These are phyloP conservation scores for Cercospora sp. DNA, from an alignment of 2,329 filamentous ascomycete genomes.

Conservation along the genomic window DNA sequence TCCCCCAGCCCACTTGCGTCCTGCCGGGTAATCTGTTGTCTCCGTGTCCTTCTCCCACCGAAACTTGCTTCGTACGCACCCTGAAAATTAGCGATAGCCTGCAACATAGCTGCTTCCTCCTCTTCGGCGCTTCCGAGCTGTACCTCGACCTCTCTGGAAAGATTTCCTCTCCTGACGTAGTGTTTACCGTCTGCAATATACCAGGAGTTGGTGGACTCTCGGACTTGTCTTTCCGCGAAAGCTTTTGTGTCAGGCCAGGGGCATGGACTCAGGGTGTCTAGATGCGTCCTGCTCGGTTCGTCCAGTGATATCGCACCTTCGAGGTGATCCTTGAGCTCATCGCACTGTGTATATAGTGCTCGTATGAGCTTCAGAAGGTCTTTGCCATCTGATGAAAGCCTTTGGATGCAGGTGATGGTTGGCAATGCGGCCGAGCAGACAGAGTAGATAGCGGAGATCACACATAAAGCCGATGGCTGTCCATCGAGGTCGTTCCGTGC, in stretches of 20 bases:
- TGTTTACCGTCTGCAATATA: conserved; percentile 46
- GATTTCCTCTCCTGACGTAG: conserved; percentile 49
- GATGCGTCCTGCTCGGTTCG: neutral
- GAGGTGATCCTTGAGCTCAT: conserved; percentile 8
- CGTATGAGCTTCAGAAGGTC: conserved; percentile 13
- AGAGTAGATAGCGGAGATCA: conserved; percentile 18
- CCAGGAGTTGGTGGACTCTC: conserved; percentile 51
- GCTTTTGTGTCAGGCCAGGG: conserved; percentile 29
- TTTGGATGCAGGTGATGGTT: conserved; percentile 20
- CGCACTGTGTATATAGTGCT: conserved; percentile 6
- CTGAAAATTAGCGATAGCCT: conserved; percentile 16
- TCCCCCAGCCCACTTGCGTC: conserved; percentile 4
- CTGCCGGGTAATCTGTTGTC: neutral
- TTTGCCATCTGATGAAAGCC: conserved; percentile 8
- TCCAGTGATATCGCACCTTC: neutral
- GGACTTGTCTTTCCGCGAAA: conserved; percentile 44
- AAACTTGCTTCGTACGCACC: conserved; percentile 15
- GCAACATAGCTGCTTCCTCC: conserved; percentile 11
- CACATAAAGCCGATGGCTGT: neutral
- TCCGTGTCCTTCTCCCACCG: neutral
- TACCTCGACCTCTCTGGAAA: conserved; percentile 47
- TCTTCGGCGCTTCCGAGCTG: conserved; percentile 35
- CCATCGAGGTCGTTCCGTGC: neutral
- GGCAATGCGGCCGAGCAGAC: conserved; percentile 22
- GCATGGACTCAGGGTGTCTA: neutral